Base-by-base conservation (phyloP, 495 filamentous ascomycete genomes). In the Trichoderma erinaceum region DNA sequence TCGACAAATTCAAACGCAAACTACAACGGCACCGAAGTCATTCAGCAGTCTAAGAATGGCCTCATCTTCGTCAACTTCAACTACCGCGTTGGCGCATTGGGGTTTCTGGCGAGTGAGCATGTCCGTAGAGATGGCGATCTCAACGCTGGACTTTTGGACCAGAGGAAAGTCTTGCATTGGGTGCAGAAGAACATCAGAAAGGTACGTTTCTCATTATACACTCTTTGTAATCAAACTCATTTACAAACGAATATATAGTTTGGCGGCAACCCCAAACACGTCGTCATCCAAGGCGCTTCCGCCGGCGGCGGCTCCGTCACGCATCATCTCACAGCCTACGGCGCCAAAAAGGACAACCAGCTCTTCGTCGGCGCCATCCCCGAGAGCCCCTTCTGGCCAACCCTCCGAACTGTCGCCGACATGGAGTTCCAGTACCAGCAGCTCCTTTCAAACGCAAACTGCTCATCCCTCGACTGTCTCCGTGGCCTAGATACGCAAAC, bases 11-110 rank as follows among this genome's bases (percentile, higher is more conserved):
- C 83, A 58, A 91, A 90, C 72, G 77, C 85, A 0, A 89, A 92
- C 75, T 87, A 85, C 74, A 86, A 92, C 71, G 90, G 85, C 1
- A 82, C 79, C 3, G 80, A 81, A 25, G 79, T 92, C 6, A 82
- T 93, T 52, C 65, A 82, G 70, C 85, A 84, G 12, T 86, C 86
- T 0, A 81, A 79, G 8, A 76, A 80, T 65, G 81, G 83, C 48
- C 87, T 93, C 56, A 79, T 93, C 5, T 80, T 92, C 35, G 86
- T 94, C 16, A 89, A 84, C 68, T 88, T 93, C 78, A 93, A 92
- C 75, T 85, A 84, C 70, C 86, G 91, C 7, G 89, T 93, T 16
- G 90, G 90, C 0, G 80, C 89, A 0, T 90, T 85, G 75, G 90
- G 91, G 0, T 92, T 92, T 69, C 79, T 93, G 0, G 88, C 90